Base-by-base conservation (phyloP, 345 rosid species). In the Hibiscus mutabilis region DNA sequence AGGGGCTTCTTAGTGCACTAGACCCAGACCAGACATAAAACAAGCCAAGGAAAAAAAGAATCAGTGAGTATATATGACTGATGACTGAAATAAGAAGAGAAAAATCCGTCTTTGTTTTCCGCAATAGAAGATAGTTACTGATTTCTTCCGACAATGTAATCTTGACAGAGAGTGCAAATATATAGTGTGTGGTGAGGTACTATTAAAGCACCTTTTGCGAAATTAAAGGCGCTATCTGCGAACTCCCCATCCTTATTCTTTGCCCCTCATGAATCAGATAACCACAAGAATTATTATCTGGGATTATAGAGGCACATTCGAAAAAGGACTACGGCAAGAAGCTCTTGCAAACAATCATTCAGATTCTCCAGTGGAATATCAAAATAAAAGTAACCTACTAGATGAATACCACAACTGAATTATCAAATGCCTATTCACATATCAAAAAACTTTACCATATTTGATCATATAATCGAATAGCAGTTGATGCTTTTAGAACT, bases 251-350 rank as follows among this genome's bases (percentile, higher is more conserved):
- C 18, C 59, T 76, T 55, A 21, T 33, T 79, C 68, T 65, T 49
- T 75, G 75, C 80, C 65, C 72, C 80, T 70, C 73, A 78, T 73
- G 80, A 76, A 78, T 80, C 79, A 78, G 77, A 76, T 71, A 72
- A 80, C 71, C 75, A 78, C 65, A 64, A 58, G 53, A 19, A 66
- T 15, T 18, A 78, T 75, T 64, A 77, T 66, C 73, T 60, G 78
- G 79, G 80, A 77, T 82, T 62, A 62, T 55, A 70, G 67, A 71
- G 66, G 73, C 53, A 69, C 29, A 2, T 14, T 57, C 35, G 1
- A 6, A 21, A 37, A 69, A 55, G 35, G 1, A 9, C 2, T 25
- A 37, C 2, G 13, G 16, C 44, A 59, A 42, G 19, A 70, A 29
- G 4, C 65, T 27, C 42, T 31, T 27, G 70, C 21, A 47, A 47